phyloP scores from a whole-genome alignment of 2,329 filamentous ascomycete genomes.

The Xylaria sp. region DNA sequence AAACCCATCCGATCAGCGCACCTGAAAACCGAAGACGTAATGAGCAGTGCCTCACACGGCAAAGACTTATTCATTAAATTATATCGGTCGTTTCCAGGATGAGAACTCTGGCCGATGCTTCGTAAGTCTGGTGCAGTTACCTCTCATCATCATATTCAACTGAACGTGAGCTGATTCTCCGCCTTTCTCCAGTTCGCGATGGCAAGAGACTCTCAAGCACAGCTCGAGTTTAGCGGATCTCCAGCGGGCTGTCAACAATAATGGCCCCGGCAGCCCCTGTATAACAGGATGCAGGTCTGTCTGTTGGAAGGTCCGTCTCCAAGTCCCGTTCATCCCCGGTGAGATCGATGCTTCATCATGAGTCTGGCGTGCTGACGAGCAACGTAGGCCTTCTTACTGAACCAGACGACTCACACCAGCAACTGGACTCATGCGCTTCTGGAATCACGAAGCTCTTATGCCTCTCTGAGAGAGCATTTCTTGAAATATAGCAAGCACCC shows the following conservation, averaged over 20 bases:
- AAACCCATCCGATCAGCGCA: not conserved
- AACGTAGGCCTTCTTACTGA: conserved; percentile 81
- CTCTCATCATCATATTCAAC: not conserved
- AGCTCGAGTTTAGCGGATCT: conserved; percentile 70
- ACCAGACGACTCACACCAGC: conserved; percentile 71
- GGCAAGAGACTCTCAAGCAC: conserved; percentile 71
- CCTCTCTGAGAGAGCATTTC: conserved; percentile 76
- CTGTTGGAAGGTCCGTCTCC: conserved; percentile 81
- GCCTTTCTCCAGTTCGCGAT: conserved; percentile 66
- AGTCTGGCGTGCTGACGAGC: conserved; percentile 22
- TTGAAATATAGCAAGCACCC: conserved; percentile 86
- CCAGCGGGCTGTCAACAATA: conserved; percentile 71
- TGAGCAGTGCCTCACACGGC: conserved; percentile 21
- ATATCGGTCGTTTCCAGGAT: conserved; percentile 41
- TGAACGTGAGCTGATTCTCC: conserved; percentile 16
- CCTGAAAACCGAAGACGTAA: conserved; percentile 14
- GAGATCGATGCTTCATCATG: not conserved
- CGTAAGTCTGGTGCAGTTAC: conserved; percentile 41
- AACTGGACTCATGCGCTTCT: conserved; percentile 76
- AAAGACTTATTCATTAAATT: conserved; percentile 5
- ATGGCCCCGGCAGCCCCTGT: conserved; percentile 71
- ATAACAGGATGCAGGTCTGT: conserved; percentile 81
- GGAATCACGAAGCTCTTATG: conserved; percentile 79
- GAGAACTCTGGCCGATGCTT: conserved; percentile 49
- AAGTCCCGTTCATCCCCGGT: not conserved